Conservation (phyloP, 148 eudicot genomes). For the Spergularia marina region DNA sequence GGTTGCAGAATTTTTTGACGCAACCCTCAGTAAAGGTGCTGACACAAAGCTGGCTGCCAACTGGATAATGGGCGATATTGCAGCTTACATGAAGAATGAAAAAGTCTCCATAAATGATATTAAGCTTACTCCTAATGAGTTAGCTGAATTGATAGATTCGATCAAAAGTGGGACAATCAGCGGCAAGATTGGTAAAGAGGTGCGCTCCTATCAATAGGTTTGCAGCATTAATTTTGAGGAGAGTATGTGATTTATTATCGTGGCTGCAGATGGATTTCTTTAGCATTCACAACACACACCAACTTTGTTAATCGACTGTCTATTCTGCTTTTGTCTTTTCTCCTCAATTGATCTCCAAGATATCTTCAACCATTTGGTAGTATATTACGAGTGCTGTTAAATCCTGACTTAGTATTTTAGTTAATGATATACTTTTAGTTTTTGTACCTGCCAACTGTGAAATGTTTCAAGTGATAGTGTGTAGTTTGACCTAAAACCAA, state of each 20-base stretch:
- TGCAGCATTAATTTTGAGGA: background rate
- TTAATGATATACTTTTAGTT: too few species aligned
- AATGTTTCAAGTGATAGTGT: background rate
- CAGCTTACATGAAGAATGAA: constrained; percentile 87
- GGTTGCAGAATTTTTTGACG: constrained; percentile 90
- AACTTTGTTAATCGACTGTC: background rate
- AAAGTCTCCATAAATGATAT: constrained; percentile 64
- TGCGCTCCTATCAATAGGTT: constrained; percentile 12
- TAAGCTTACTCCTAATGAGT: constrained; percentile 71
- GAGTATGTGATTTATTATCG: background rate
- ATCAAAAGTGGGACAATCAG: constrained; percentile 83
- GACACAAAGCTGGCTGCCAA: constrained; percentile 90
- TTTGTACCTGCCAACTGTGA: background rate
- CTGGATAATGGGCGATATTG: constrained; percentile 98
- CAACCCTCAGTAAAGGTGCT: constrained; percentile 67
- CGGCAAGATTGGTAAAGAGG: constrained; percentile 98
- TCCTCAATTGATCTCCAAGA: background rate
- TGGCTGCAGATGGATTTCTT: background rate
- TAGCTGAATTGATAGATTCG: constrained; percentile 80
- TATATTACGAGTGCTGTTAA: background rate
- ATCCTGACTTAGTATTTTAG: background rate
- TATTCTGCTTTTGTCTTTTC: background rate
- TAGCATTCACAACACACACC: background rate
- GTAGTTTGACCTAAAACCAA: background rate
- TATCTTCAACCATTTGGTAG: background rate